Evolutionary conservation across 1,284 basidiomycete species (phyloP).

Genomic region (Thelephora terrestris): DNA sequence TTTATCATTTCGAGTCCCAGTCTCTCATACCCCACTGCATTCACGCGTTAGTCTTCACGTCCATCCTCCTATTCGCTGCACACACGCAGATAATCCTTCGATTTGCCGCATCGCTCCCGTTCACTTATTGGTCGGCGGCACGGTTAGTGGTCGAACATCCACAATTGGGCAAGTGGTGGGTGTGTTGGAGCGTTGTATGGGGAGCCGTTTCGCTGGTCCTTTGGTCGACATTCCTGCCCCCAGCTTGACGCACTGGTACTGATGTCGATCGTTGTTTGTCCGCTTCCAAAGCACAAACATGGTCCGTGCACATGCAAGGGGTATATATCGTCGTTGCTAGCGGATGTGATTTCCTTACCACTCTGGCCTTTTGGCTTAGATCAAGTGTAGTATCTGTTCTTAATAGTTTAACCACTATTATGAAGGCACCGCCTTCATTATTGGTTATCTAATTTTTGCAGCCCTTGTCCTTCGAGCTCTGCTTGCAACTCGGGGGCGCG

Average conservation of each 20-base stretch:
- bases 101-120: conserved; percentile 68
- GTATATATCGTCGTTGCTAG: not conserved
- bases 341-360: conserved; percentile 34
- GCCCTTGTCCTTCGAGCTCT: conserved; percentile 10
- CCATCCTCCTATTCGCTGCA: conserved; percentile 66
- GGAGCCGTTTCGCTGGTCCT: conserved; percentile 61
- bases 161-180: conserved; percentile 42
- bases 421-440: conserved; percentile 12
- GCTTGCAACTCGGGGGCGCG: conserved; percentile 10
- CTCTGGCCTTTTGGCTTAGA: conserved; percentile 95
- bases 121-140: conserved; percentile 79
- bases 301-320: not conserved
- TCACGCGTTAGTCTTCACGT: conserved; percentile 50
- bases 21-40: conserved; percentile 55
- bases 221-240: conserved; percentile 85
- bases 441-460: conserved; percentile 12
- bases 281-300: not conserved
- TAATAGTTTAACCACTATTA: conserved; percentile 11
- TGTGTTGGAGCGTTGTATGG: conserved; percentile 74
- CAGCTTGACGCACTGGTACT: conserved; percentile 52
- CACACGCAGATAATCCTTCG: conserved; percentile 91
- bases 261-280: no score
- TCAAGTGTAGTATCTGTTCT: conserved; percentile 78
- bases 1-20: conserved; percentile 21
- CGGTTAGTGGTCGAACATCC: conserved; percentile 43